phyloP scores from a whole-genome alignment of 192 early-diverging fungal species.

The Mortierella alpina region DNA sequence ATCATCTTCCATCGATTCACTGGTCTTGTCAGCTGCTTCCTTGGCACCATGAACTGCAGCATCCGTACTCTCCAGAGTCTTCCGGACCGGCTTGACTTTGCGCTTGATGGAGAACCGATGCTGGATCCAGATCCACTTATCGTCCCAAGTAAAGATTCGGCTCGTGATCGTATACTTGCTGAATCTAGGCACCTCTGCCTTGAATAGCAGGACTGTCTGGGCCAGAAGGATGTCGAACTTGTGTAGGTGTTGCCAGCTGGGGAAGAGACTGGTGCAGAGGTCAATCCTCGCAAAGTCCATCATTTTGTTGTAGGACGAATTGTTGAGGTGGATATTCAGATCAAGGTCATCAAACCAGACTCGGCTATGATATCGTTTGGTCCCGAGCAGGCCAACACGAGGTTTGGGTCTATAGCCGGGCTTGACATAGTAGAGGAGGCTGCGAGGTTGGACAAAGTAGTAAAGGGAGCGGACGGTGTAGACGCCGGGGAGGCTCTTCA shows the following conservation, averaged over 20 bases:
- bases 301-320: constrained; percentile 64
- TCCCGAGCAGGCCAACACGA: constrained; percentile 47
- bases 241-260: constrained; percentile 34
- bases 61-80: constrained; percentile 9
- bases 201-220: constrained; percentile 58
- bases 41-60: background rate
- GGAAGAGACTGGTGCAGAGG: constrained; percentile 39
- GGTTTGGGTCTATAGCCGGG: constrained; percentile 9
- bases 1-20: constrained; percentile 19
- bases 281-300: constrained; percentile 62
- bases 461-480: constrained; percentile 59
- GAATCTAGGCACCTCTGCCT: constrained; percentile 60
- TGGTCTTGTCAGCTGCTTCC: background rate
- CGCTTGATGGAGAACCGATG: constrained; percentile 55
- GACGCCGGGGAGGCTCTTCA: constrained; percentile 55
- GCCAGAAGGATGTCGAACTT: constrained; percentile 49
- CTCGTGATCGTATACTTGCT: constrained; percentile 58
- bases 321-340: constrained; percentile 64
- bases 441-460: constrained; percentile 30
- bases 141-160: constrained; percentile 62
- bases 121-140: constrained; percentile 64
- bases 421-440: background rate
- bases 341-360: constrained; percentile 64
- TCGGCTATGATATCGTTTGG: constrained; percentile 52
- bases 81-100: constrained; percentile 14